phyloP scores from a whole-genome alignment of 345 rosid genomes.

The Gossypium mustelinum region DNA sequence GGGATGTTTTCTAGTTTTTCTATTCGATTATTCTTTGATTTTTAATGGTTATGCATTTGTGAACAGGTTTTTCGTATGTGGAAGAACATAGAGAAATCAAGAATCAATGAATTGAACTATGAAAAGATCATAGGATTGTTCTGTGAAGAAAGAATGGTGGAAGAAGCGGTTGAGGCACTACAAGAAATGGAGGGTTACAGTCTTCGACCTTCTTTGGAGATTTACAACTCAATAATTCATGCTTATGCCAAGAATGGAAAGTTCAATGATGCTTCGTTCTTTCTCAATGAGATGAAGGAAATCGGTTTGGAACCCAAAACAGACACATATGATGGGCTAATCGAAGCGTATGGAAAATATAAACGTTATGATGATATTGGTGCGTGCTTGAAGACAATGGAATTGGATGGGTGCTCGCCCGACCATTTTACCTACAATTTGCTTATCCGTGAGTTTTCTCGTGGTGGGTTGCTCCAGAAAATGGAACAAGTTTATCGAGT shows the following conservation, averaged over 20 bases:
- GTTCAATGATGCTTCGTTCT: slow-evolving; percentile 46
- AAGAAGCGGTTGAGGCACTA: slow-evolving; percentile 46
- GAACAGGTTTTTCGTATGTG: slow-evolving; percentile 63
- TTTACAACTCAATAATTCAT: slow-evolving; percentile 53
- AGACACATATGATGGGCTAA: slow-evolving; percentile 50
- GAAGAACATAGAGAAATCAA: slow-evolving; percentile 43
- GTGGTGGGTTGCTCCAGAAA: slow-evolving; percentile 53
- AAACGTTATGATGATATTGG: slow-evolving; percentile 61
- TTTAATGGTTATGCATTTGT: slow-evolving; percentile 10
- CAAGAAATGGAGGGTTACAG: slow-evolving; percentile 36
- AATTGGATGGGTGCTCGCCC: slow-evolving; percentile 44
- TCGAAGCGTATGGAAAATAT: slow-evolving; percentile 51
- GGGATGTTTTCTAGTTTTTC: background rate
- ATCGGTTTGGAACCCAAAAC: slow-evolving; percentile 34
- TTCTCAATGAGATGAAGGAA: slow-evolving; percentile 44
- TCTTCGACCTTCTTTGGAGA: slow-evolving; percentile 38
- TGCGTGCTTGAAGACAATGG: slow-evolving; percentile 55
- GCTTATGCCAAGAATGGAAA: slow-evolving; percentile 40
- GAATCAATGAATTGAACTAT: slow-evolving; percentile 45
- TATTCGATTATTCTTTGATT: background rate
- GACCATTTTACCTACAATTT: slow-evolving; percentile 62
- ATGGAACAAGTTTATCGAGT: slow-evolving; percentile 49
- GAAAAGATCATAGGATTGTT: slow-evolving; percentile 50
- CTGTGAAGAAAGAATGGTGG: slow-evolving; percentile 38
- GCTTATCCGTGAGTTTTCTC: slow-evolving; percentile 51